Base-by-base conservation (phyloP, 2,329 filamentous ascomycete genomes). In the Xylariaceae sp. region DNA sequence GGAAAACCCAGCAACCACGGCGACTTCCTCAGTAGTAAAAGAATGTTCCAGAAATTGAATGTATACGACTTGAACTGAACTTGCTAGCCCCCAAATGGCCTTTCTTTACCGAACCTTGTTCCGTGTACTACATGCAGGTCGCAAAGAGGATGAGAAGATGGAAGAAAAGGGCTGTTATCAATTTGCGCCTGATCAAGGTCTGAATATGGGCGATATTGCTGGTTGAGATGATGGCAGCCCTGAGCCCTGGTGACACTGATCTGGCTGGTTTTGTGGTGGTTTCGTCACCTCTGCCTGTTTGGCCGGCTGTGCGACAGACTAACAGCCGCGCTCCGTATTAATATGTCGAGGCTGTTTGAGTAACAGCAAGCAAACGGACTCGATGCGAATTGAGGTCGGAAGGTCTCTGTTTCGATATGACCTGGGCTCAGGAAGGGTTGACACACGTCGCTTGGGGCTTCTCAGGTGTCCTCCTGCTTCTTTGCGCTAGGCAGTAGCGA, bases 61-160 rank as follows among this genome's bases (percentile, higher is more conserved):
- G 31, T 36, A 39, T 19, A 32, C 19, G 22, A 31, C 17, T 39
- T 33, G 42, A 32, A 40, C 42, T 40, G 36, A 42, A 33, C 38
- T 31, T 22, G 22, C 35, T 17, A 39, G 44, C 19, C 31, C 15
- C 33, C 30, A 38, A 44, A 18, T 15, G 39, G 36, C 22, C 22
- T 27, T 36, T 22, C 45, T n/a, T 44, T 19, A 30, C 32, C 18
- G 35, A 39, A 14, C 40, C 39, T 44, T 39, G 42, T 42, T 12
- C 18, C 14, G 45, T 17, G 45, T 39, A 27, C 41, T 45, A 49
- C 44, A 49, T 54, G 42, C 44, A 51, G 43, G 48, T 48, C 44
- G 51, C 30, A 38, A 30, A 15, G 17, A 27, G 18, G 10, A 18
- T 5, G 15, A 17, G 35, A 38, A 5, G 15, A 38, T 4, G 15